These are phyloP conservation scores for Monilinia polystroma DNA, from an alignment of 2,329 filamentous ascomycete species.

Conservation along the genomic window DNA sequence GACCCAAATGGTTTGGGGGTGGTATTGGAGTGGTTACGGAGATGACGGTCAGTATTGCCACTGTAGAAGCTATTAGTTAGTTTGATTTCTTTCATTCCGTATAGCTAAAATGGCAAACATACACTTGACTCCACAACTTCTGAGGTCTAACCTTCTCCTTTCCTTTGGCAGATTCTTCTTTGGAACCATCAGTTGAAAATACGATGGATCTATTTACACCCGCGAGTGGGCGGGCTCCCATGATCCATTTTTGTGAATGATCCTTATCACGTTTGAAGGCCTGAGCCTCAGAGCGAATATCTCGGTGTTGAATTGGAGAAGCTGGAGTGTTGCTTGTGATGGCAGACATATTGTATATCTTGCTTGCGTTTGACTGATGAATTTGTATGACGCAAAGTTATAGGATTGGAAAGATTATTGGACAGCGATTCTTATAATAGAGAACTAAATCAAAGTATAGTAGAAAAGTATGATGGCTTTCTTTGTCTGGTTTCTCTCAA, in stretches of 20 bases:
- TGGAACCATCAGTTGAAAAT: conserved; percentile 5
- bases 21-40: conserved; percentile 28
- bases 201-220: conserved; percentile 27
- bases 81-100: conserved; percentile 9
- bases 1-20: conserved; percentile 30
- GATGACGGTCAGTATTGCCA: conserved; percentile 33
- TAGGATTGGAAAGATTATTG: neutral
- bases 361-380: neutral
- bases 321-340: conserved; percentile 37
- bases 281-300: conserved; percentile 37
- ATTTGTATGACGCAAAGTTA: neutral
- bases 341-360: conserved; percentile 25
- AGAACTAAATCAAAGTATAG: neutral
- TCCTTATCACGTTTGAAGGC: conserved; percentile 39
- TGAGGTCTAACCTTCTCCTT: conserved; percentile 34
- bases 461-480: neutral
- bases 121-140: conserved; percentile 32
- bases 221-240: conserved; percentile 31
- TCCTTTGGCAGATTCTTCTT: conserved; percentile 18
- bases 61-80: conserved; percentile 29
- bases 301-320: conserved; percentile 33
- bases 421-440: neutral
- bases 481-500: conserved; percentile 20
- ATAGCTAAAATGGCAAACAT: conserved; percentile 10
- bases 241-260: conserved; percentile 36